These are phyloP conservation scores for Lipomyces yamadae DNA, from an alignment of 805 yeast genomes.

Conservation along the genomic window DNA sequence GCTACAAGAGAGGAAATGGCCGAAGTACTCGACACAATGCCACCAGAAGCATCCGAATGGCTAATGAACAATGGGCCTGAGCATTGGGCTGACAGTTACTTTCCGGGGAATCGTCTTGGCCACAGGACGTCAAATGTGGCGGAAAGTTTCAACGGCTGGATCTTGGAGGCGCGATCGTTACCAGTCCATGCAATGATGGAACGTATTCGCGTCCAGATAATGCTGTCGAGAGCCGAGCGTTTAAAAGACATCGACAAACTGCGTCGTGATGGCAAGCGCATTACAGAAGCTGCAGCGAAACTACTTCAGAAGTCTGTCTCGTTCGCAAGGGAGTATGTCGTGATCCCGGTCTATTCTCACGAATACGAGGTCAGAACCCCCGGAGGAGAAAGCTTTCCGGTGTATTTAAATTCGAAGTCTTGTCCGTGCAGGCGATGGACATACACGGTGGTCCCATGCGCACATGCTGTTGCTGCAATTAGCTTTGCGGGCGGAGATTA, in stretches of 20 bases:
- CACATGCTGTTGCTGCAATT: conserved; percentile 8
- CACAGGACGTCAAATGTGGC: conserved; percentile 6
- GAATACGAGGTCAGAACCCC: conserved; percentile 4
- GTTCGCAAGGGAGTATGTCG: neutral
- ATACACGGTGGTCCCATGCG: neutral
- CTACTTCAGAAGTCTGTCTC: neutral
- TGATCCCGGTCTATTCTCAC: neutral
- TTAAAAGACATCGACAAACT: conserved; percentile 2
- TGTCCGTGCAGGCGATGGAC: conserved; percentile 1
- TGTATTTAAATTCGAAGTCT: neutral
- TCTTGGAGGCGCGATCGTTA: conserved; percentile 5
- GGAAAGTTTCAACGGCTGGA: conserved; percentile 4
- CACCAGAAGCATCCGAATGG: conserved; percentile 5
- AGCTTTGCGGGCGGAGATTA: neutral
- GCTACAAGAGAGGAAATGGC: conserved; percentile 1
- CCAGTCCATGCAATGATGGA: conserved; percentile 4
- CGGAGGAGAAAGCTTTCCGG: conserved; percentile 8
- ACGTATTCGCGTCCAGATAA: conserved; percentile 3
- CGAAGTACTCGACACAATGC: conserved; percentile 3
- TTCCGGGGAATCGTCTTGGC: conserved; percentile 5
- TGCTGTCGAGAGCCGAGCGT: conserved; percentile 9
- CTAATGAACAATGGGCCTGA: conserved; percentile 1
- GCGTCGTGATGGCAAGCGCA: conserved; percentile 3
- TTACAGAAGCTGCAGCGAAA: conserved; percentile 5
- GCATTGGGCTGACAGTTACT: conserved; percentile 2